Conservation (phyloP, 2,329 filamentous ascomycete species). For the Sclerotinia nivalis region DNA sequence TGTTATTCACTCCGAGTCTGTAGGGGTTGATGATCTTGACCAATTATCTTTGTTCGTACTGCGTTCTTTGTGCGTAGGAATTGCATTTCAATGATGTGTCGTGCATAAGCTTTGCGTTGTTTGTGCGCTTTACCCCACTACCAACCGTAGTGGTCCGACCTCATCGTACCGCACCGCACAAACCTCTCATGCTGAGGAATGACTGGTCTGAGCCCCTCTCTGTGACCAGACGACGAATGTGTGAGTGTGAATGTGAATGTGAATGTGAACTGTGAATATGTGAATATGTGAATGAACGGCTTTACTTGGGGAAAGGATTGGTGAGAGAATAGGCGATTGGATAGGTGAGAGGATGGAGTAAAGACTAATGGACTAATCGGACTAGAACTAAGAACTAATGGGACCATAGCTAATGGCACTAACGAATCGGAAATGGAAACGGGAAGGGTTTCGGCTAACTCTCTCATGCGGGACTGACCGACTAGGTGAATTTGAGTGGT, state of each 20-base stretch:
- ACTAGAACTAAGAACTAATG: too few relatives aligned
- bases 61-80: slow-evolving; percentile 3
- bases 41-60: not conserved
- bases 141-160: too few relatives aligned
- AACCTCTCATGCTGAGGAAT: not conserved
- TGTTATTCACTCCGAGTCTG: not conserved
- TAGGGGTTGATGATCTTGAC: not conserved
- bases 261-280: not conserved
- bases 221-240: not conserved
- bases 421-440: too few relatives aligned
- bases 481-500: too few relatives aligned
- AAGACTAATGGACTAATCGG: too few relatives aligned
- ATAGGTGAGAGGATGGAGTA: too few relatives aligned
- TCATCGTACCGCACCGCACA: not conserved
- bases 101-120: not conserved
- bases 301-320: not conserved
- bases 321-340: too few relatives aligned
- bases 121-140: not conserved
- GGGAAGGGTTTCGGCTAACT: too few relatives aligned
- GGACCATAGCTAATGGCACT: too few relatives aligned
- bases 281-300: not conserved
- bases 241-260: not conserved
- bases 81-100: not conserved
- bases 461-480: too few relatives aligned
- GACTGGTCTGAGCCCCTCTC: not conserved